Evolutionary conservation across 1,284 basidiomycete genomes (phyloP).

Genomic region (Athelia sp.): DNA sequence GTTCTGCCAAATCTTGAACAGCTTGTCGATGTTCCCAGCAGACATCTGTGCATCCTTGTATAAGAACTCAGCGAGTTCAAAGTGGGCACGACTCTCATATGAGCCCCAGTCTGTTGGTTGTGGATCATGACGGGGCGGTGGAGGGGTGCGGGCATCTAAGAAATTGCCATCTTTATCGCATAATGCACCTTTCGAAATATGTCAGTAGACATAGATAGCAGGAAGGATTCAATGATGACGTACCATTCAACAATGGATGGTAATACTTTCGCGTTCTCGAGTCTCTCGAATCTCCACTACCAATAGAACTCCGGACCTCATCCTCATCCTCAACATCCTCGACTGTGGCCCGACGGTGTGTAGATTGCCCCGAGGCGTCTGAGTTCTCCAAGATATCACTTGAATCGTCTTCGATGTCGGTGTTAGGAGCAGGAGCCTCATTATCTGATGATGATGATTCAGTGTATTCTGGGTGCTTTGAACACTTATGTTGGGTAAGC

Average conservation of each 20-base stretch:
- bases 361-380: not conserved
- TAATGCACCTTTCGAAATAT: not conserved
- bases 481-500: not conserved
- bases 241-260: not conserved
- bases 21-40: constrained; percentile 7
- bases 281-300: too few relatives aligned
- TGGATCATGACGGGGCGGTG: constrained; percentile 5
- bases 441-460: too few relatives aligned
- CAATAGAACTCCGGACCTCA: not conserved
- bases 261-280: not conserved
- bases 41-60: constrained; percentile 11
- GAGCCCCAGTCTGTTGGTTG: constrained; percentile 12
- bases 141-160: constrained; percentile 7
- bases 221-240: not conserved
- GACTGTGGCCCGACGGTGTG: not conserved
- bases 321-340: not conserved
- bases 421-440: not conserved
- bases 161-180: constrained; percentile 6
- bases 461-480: not conserved
- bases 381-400: not conserved
- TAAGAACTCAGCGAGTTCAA: constrained; percentile 17
- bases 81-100: constrained; percentile 10
- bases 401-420: too few relatives aligned
- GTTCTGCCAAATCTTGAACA: constrained; percentile 14
- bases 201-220: not conserved